Percentiles rank a stretch among this genome's conserved stretches.
Evolutionary conservation across 495 filamentous ascomycete genomes (phyloP).

Genomic region (Podospora comata): DNA sequence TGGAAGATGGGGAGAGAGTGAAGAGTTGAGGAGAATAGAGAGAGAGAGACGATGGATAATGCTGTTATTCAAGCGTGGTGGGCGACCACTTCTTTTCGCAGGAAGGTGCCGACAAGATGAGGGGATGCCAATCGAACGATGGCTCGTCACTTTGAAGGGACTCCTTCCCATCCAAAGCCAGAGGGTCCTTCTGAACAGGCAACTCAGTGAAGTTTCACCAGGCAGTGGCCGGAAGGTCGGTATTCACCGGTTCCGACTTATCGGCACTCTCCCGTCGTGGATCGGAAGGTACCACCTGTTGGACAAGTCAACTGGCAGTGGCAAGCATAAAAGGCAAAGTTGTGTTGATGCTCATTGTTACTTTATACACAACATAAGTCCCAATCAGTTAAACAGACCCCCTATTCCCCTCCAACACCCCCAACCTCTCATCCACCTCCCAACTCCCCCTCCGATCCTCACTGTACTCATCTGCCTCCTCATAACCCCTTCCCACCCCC

Average conservation of each 20-base stretch:
- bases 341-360: no score
- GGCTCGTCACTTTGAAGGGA: not conserved
- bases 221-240: no score
- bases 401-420: not conserved
- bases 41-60: not conserved
- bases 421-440: not conserved
- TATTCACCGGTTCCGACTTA: no score
- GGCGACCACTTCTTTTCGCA: not conserved
- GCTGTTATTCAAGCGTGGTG: not conserved
- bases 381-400: not conserved
- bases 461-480: not conserved
- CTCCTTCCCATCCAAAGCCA: not conserved
- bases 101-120: not conserved
- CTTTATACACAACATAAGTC: no score
- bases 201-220: no score
- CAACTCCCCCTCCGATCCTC: not conserved
- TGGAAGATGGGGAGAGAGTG: not conserved
- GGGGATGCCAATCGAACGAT: not conserved
- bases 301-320: no score
- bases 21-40: not conserved
- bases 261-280: no score
- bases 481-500: not conserved
- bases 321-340: no score
- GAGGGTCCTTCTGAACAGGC: not conserved
- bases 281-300: no score